Evolutionary conservation across 352 stramenopile species (phyloP).

Genomic region (Aphanomyces astaci): DNA sequence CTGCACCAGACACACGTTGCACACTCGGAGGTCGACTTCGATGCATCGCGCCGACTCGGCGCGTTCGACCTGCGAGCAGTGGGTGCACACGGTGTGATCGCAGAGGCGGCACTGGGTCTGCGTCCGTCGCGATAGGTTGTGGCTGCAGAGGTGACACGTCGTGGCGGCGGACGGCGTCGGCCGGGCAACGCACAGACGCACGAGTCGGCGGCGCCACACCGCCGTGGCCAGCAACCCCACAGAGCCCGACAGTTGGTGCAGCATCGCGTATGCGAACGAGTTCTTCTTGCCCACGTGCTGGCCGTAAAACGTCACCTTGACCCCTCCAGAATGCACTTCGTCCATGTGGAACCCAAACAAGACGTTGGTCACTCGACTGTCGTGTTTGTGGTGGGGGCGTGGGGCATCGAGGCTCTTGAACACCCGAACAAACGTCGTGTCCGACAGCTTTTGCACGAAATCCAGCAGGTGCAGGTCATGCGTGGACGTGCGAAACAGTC

Average conservation of each 20-base stretch:
- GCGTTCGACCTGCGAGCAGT: conserved; percentile 8
- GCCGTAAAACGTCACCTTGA: conserved; percentile 15
- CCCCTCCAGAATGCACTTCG: background rate
- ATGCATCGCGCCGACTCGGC: background rate
- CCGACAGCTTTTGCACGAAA: conserved; percentile 4
- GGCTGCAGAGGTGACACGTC: background rate
- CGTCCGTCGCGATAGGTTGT: background rate
- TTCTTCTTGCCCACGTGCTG: conserved; percentile 9
- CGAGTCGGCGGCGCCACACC: conserved; percentile 6
- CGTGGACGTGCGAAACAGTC: background rate
- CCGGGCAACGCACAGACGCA: background rate
- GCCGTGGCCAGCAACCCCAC: background rate
- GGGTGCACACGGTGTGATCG: background rate
- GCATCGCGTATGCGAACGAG: conserved; percentile 4
- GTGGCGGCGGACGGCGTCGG: background rate
- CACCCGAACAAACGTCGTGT: background rate
- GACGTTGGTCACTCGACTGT: background rate
- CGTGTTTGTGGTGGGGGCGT: background rate
- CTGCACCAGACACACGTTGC: conserved; percentile 9
- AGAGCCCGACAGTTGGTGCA: background rate
- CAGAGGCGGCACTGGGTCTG: conserved; percentile 11
- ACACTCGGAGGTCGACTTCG: conserved; percentile 6
- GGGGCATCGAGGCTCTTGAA: conserved; percentile 18
- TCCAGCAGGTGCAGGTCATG: conserved; percentile 16
- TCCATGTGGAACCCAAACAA: conserved; percentile 21